Base-by-base conservation (phyloP, 2,329 filamentous ascomycete genomes). In the Chrysoporthe cubensis region DNA sequence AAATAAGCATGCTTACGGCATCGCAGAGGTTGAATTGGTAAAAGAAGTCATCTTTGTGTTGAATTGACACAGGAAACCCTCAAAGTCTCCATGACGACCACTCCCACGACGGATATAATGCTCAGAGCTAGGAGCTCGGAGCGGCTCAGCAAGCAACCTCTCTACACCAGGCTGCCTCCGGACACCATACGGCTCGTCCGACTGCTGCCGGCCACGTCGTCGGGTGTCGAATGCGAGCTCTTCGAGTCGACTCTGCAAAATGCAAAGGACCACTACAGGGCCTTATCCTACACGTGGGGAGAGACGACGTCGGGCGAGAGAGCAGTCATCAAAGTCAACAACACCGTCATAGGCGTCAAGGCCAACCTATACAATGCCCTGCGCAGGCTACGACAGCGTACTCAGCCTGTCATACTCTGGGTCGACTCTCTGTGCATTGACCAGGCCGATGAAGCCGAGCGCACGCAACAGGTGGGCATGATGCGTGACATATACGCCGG, bases 401-500 rank as follows among this genome's bases (percentile, higher is more conserved):
- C 43, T n/a, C 21, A 13, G 5, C 6, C 43, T 4, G 13, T 60
- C 6, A 43, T 48, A 18, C 40, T 61, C 5, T 65, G 64, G 64
- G 44, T 65, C 13, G 56, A 65, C 34, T 54, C 64, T 2, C 42
- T 60, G 14, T 65, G 56, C 7, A 65, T 65, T 8, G 34, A 65
- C 6, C 64, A 65, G 34, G 1, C 3, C 0, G 50, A 65, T 4
- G 56, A 60, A n/a, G 42, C 14, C 21, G 64, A 65, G 43, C 64
- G 56, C 11, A 50, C 43, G 34, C 56, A n/a, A 4, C 56, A 65
- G 34, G 64, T 65, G 14, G 32, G 56, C 4, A 60, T 65, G 56
- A 65, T 65, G 64, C 43, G 56, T 18, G 64, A 65, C 3, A 65
- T 65, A 6, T 65, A 65, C 21, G 37, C 56, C 4, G 43, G 50